phyloP scores from a whole-genome alignment of 495 filamentous ascomycete genomes.

The Penicillium turbatum region DNA sequence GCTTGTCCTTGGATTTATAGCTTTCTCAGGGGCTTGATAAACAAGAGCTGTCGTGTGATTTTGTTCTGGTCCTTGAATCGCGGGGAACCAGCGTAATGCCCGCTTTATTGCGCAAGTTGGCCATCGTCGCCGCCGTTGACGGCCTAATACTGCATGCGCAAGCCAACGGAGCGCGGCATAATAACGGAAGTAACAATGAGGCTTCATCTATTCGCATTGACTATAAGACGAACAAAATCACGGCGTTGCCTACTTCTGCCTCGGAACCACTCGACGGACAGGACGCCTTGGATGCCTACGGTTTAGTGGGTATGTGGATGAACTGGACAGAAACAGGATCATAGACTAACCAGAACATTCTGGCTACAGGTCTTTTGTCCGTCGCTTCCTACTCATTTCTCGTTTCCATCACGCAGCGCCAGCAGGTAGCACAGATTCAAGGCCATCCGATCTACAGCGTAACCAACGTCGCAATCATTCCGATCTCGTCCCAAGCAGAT shows the following conservation, averaged over 20 bases:
- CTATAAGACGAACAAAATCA: constrained; percentile 64
- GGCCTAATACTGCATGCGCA: constrained; percentile 78
- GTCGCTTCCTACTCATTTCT: constrained; percentile 75
- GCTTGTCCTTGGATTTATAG: neutral
- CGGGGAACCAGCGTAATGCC: constrained; percentile 52
- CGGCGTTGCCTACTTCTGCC: constrained; percentile 36
- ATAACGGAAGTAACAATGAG: constrained; percentile 34
- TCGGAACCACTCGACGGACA: constrained; percentile 35
- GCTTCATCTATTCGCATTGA: constrained; percentile 58
- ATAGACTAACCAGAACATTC: neutral
- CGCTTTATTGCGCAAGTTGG: constrained; percentile 68
- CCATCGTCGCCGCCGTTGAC: constrained; percentile 79
- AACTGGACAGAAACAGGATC: neutral
- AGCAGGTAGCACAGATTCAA: constrained; percentile 83
- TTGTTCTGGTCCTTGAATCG: neutral
- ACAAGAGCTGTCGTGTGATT: neutral
- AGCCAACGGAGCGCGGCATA: constrained; percentile 42
- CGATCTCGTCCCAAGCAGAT: constrained; percentile 68
- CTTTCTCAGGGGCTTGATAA: neutral
- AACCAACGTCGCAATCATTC: constrained; percentile 82
- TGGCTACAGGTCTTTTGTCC: constrained; percentile 58
- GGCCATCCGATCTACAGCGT: constrained; percentile 80
- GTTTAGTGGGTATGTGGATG: constrained; percentile 68
- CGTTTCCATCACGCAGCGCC: constrained; percentile 72
- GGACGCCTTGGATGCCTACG: constrained; percentile 66